Base-by-base conservation (phyloP, 345 rosid species). In the Salix dunnii region DNA sequence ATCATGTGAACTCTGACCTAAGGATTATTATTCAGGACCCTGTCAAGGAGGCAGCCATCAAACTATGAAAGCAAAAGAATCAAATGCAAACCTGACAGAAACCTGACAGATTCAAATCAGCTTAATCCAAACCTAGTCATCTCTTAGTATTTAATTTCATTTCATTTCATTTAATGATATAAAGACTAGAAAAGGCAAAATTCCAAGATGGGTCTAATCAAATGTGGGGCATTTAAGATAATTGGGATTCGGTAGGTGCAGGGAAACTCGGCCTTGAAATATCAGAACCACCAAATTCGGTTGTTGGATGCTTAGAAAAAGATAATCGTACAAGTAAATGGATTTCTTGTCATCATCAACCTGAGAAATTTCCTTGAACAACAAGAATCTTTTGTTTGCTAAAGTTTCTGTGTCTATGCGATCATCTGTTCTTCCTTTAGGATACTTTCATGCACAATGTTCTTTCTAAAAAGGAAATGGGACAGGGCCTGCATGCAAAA, bases 281-380 rank as follows among this genome's bases (percentile, higher is more conserved):
- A 62, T 42, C 67, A 65, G 71, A 69, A 79, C 48, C 36, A 42
- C 71, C 81, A 42, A 30, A 63, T 12, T 20, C 0, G 17, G 35
- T 48, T 36, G 25, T 36, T 67, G 35, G 74, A 60, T 70, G 73
- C 72, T 48, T 71, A 40, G 28, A 70, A 23, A 38, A 33, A 55
- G 62, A 35, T 28, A 67, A 72, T 73, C 38, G 73, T 76, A 58
- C 53, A 3, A 58, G 4, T 25, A 64, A 48, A 28, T 55, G 74
- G 73, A 68, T 72, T 77, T 84, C 84, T 80, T 73, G 79, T 78
- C 81, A 81, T 77, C 67, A 58, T 69, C 82, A 78, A 76, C 80
- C 80, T 60, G 35, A 0, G 70, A 61, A 73, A 80, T 77, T 67
- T 79, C 85, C 85, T 70, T 6, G 17, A 67, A 61, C 71, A 70